Base-by-base conservation (phyloP, 208 protist genomes). In the Trypanosoma rangeli region DNA sequence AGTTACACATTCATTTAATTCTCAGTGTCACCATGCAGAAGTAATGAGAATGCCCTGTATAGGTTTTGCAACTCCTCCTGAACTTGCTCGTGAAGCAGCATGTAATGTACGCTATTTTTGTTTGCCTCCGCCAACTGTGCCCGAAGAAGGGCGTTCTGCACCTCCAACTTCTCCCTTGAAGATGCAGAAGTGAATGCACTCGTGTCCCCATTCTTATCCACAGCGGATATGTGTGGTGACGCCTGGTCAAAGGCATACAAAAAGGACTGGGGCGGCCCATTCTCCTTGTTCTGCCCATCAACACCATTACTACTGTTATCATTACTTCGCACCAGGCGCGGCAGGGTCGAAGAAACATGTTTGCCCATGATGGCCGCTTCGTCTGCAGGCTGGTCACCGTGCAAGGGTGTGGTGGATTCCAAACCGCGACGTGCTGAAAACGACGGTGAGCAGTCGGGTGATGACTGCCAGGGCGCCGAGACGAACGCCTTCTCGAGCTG, bases 121-220 rank as follows among this genome's bases (percentile, higher is more conserved):
- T 66, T 50, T 24, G 59, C 68, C 26, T 64, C 68, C 9, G 15
- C 33, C 8, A 73, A 35, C 58, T 60, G 68, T 48, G 46, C 28
- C 15, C 59, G 68, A 3, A 73, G 50, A 37, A 60, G 28, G 10
- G 46, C 49, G 37, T 73, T 73, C 50, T 52, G 29, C 1, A 28
- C 31, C 26, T 18, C 0, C 16, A 52, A 20, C 33, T 24, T 37
- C 18, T 33, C 9, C 35, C 29, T 22, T 59, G n/a, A 49, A 52
- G 31, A 28, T 16, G 63, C 39, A 3, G 42, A 37, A 50, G 12
- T 50, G 20, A 16, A 4, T 3, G 46, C 5, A 16, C 8, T 16
- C 13, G 16, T 50, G 16, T 50, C 20, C 7, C 20, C 13, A 20
- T 50, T 50, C 8, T 50, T 50, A 4, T 22, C 20, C 4, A 16